Percentiles rank a stretch among this genome's conserved stretches.
Evolutionary conservation across 768 basidiomycete genomes (phyloP).

Genomic region (Amanita pseudoporphyria): DNA sequence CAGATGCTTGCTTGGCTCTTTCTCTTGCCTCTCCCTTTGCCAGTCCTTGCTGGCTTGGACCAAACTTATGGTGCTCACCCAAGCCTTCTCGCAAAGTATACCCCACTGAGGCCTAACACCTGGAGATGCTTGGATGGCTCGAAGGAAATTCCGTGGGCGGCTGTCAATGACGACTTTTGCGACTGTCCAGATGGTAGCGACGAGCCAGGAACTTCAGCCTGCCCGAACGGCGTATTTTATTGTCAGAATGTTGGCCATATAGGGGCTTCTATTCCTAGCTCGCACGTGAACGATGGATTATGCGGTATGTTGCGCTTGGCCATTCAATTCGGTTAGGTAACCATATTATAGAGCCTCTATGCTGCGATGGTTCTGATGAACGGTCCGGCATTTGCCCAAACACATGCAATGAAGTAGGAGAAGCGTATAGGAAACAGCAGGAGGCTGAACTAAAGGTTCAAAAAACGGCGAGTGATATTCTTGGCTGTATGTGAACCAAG

Average conservation of each 20-base stretch:
- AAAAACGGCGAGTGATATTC: conserved; percentile 52
- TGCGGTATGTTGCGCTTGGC: conserved; percentile 56
- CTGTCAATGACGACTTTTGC: conserved; percentile 92
- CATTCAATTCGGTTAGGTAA: not conserved
- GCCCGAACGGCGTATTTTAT: conserved; percentile 66
- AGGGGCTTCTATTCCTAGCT: conserved; percentile 66
- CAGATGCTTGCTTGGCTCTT: conserved; percentile 45
- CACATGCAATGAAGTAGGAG: conserved; percentile 67
- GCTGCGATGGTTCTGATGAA: conserved; percentile 97
- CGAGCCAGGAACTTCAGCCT: conserved; percentile 93
- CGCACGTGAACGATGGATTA: conserved; percentile 85
- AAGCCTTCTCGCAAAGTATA: conserved; percentile 44
- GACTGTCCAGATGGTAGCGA: conserved; percentile 95
- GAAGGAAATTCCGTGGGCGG: conserved; percentile 65
- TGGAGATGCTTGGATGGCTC: conserved; percentile 83
- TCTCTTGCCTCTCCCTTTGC: conserved; percentile 30
- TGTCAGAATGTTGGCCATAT: conserved; percentile 87
- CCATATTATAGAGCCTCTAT: conserved; percentile 62
- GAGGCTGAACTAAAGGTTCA: conserved; percentile 72
- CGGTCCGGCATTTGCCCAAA: conserved; percentile 70
- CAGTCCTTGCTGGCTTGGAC: conserved; percentile 30
- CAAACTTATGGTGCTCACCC: conserved; percentile 54
- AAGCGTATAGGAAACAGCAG: conserved; percentile 50
- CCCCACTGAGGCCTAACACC: conserved; percentile 36
- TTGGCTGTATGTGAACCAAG: not conserved